Evolutionary conservation across 2,329 filamentous ascomycete species (phyloP).

Genomic region (Colletotrichum sp.): DNA sequence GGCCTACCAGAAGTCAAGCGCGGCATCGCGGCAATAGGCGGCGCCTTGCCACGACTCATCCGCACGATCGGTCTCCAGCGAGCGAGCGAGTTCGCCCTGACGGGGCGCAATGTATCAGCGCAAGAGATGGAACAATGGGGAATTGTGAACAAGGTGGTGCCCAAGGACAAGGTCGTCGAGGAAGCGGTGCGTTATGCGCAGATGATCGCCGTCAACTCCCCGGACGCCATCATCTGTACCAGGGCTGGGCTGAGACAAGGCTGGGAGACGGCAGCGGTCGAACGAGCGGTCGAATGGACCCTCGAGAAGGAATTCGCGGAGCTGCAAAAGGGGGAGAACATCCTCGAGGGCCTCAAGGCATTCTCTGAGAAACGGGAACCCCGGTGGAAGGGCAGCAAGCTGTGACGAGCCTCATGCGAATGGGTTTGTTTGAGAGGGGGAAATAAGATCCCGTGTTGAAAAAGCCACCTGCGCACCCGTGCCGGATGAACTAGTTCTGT

Average conservation of each 20-base stretch:
- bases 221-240: slow-evolving; percentile 45
- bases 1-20: slow-evolving; percentile 58
- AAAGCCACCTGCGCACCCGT: neutral
- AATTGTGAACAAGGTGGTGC: slow-evolving; percentile 25
- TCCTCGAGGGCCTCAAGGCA: slow-evolving; percentile 31
- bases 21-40: slow-evolving; percentile 58
- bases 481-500: neutral
- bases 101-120: slow-evolving; percentile 25
- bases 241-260: slow-evolving; percentile 40
- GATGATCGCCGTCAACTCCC: slow-evolving; percentile 26
- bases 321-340: slow-evolving; percentile 33
- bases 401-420: slow-evolving; percentile 16
- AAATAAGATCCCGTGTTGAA: neutral
- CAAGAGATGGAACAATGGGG: slow-evolving; percentile 28
- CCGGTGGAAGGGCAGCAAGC: slow-evolving; percentile 30
- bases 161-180: slow-evolving; percentile 17
- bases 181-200: slow-evolving; percentile 23
- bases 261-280: slow-evolving; percentile 46
- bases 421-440: neutral
- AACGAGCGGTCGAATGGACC: slow-evolving; percentile 33
- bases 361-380: slow-evolving; percentile 33
- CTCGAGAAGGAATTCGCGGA: slow-evolving; percentile 34
- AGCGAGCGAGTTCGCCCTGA: slow-evolving; percentile 29
- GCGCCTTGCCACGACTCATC: slow-evolving; percentile 55
- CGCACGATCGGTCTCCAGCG: slow-evolving; percentile 36